Evolutionary conservation across 2,329 filamentous ascomycete species (phyloP).

Genomic region (Aureobasidium sp.): DNA sequence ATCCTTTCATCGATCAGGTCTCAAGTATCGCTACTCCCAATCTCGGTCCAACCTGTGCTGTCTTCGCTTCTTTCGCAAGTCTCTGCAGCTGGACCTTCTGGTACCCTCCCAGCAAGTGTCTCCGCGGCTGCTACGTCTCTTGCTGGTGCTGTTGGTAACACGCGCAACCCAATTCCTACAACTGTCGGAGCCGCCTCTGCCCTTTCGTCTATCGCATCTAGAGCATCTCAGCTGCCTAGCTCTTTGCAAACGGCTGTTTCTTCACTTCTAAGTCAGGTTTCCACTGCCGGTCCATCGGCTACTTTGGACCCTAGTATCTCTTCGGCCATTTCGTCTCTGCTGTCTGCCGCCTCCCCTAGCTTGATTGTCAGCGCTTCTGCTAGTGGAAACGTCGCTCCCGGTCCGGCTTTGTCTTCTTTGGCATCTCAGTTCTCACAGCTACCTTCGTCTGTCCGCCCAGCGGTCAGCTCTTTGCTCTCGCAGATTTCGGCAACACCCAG

Average conservation of each 20-base stretch:
- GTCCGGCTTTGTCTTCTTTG: not conserved
- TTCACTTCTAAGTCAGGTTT: not conserved
- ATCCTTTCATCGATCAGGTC: slow-evolving; percentile 1
- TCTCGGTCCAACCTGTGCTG: not conserved
- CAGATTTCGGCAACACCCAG: not conserved
- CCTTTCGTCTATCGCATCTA: not conserved
- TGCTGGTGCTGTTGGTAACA: not conserved
- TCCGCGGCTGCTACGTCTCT: not conserved
- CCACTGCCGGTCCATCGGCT: not conserved
- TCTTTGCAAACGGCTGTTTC: not conserved
- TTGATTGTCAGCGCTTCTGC: not conserved
- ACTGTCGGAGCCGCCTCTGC: not conserved
- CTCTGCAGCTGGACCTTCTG: not conserved
- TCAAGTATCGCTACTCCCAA: not conserved
- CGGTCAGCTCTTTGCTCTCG: not conserved
- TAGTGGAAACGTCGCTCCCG: not conserved
- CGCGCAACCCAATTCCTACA: not conserved
- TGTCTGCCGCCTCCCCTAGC: not conserved
- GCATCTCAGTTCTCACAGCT: not conserved
- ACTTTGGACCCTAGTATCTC: not conserved
- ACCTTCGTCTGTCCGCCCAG: not conserved
- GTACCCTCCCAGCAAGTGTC: not conserved
- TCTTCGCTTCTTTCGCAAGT: not conserved
- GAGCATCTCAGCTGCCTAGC: not conserved
- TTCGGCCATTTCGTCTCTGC: not conserved